These are phyloP conservation scores for Chlorophyllum brunneum DNA, from an alignment of 768 basidiomycete genomes.

Conservation along the genomic window DNA sequence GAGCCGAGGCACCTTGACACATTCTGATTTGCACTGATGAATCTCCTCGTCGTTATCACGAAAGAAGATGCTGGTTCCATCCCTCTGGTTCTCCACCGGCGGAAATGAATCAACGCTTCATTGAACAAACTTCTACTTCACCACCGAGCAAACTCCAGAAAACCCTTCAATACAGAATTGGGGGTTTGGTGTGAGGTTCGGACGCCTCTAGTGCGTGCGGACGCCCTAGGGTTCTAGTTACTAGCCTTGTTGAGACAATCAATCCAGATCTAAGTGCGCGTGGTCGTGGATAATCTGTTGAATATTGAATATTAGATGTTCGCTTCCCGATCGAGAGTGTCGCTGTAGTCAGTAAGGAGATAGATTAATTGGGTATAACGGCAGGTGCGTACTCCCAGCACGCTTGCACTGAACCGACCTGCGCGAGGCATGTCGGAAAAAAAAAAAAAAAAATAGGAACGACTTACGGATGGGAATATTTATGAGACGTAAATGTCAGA, in stretches of 20 bases:
- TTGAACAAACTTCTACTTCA: neutral
- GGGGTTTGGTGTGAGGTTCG: neutral
- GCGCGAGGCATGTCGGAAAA: neutral
- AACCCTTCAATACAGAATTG: neutral
- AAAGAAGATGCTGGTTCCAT: too few species aligned
- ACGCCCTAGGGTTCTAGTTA: too few species aligned
- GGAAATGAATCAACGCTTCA: neutral
- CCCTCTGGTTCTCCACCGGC: neutral
- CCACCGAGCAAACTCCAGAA: too few species aligned
- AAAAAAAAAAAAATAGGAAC: neutral
- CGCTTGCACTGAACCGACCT: neutral
- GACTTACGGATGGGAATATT: too few species aligned
- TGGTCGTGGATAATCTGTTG: too few species aligned
- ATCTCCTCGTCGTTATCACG: neutral
- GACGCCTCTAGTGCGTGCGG: too few species aligned
- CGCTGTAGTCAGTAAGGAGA: neutral
- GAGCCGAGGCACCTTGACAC: too few species aligned
- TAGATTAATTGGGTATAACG: neutral
- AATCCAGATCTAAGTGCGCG: too few species aligned
- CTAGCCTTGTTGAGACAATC: too few species aligned
- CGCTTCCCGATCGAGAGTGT: neutral
- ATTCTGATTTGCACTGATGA: neutral
- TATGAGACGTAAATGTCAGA: neutral
- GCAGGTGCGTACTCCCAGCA: neutral
- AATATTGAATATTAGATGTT: too few species aligned